A percentile compares a stretch with the other conserved stretches of the same genome.
Conservation (phyloP, 2,329 filamentous ascomycete species). For the Fusarium burgessii region DNA sequence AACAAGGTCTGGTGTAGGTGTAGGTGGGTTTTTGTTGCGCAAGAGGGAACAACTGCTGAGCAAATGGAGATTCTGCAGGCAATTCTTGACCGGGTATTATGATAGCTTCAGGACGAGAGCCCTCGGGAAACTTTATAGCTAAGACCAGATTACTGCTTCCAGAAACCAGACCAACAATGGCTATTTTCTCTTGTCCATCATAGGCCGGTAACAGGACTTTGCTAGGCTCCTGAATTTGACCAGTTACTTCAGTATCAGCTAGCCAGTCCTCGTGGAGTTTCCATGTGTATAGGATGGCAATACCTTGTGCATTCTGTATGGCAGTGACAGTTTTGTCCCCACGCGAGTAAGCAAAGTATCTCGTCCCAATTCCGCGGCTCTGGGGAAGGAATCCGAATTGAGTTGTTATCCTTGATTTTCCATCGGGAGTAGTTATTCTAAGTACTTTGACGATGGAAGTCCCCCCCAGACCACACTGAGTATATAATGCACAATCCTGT, state of each 20-base stretch:
- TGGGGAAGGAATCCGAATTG: neutral
- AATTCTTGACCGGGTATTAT: neutral
- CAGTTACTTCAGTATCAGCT: neutral
- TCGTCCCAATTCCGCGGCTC: neutral
- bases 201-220: neutral
- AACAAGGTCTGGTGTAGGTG: neutral
- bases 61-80: too few relatives aligned
- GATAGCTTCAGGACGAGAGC: too few relatives aligned
- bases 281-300: neutral
- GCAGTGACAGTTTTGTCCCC: neutral
- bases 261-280: neutral
- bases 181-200: neutral
- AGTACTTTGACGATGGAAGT: neutral
- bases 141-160: neutral
- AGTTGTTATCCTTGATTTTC: neutral
- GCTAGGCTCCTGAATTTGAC: neutral
- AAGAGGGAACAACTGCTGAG: rapidly evolving
- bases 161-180: neutral
- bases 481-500: neutral
- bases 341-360: neutral
- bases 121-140: neutral
- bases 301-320: neutral
- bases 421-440: neutral
- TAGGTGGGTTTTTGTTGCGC: neutral
- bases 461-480: neutral